Evolutionary conservation across 306 rosid genomes (phyloP).

Genomic region (Cicer arietinum): DNA sequence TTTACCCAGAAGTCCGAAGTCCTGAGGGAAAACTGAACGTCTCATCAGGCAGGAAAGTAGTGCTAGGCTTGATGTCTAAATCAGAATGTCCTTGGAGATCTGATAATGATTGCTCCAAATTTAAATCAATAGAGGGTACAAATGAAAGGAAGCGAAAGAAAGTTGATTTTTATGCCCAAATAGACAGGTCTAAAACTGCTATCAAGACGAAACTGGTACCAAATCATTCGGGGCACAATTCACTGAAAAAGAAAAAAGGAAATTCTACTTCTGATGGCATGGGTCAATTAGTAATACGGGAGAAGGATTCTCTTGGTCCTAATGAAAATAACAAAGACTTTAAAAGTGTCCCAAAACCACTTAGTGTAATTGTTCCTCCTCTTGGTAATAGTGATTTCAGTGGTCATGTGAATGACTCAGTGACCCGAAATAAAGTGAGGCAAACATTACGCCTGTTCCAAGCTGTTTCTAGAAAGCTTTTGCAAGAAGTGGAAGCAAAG

Average conservation of each 20-base stretch:
- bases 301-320: conserved; percentile 42
- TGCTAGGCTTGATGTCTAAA: conserved; percentile 65
- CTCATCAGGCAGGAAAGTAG: conserved; percentile 50
- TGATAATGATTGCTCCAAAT: conserved; percentile 46
- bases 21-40: conserved; percentile 37
- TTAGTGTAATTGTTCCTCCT: conserved; percentile 60
- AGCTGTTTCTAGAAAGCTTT: conserved; percentile 74
- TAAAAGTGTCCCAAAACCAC: conserved; percentile 38
- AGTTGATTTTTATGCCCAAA: conserved; percentile 28
- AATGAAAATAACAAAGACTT: conserved; percentile 35
- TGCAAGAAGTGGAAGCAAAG: conserved; percentile 76
- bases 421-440: conserved; percentile 69
- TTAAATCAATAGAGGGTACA: conserved; percentile 40
- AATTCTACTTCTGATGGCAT: conserved; percentile 42
- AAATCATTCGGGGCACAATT: conserved; percentile 42
- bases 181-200: conserved; percentile 48
- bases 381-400: conserved; percentile 45
- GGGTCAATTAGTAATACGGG: conserved; percentile 55
- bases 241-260: conserved; percentile 48
- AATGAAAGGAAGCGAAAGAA: conserved; percentile 58
- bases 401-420: conserved; percentile 49
- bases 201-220: conserved; percentile 48
- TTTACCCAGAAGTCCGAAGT: conserved; percentile 43
- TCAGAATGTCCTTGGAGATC: conserved; percentile 68
- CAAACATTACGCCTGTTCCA: conserved; percentile 78